Evolutionary conservation across 306 rosid species (phyloP).

Genomic region (Prunus salicina): DNA sequence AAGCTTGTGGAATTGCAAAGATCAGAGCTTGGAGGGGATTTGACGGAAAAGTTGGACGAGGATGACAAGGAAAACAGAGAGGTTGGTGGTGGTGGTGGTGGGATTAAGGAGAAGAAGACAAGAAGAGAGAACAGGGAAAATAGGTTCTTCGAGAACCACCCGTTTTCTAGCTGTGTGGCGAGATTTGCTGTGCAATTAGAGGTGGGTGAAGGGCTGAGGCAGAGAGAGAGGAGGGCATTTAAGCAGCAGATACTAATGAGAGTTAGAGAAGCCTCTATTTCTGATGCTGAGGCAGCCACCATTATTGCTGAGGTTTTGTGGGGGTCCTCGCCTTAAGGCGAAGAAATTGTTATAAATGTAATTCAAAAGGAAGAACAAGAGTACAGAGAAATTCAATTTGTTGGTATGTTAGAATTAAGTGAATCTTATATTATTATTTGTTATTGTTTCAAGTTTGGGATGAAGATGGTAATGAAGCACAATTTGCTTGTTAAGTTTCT

Average conservation of each 20-base stretch:
- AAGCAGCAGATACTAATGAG: constrained; percentile 59
- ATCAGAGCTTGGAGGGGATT: constrained; percentile 58
- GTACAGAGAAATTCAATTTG: not conserved
- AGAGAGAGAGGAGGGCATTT: constrained; percentile 77
- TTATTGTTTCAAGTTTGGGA: not conserved
- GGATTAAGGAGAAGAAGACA: too few relatives aligned
- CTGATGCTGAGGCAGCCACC: constrained; percentile 88
- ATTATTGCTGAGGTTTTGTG: constrained; percentile 81
- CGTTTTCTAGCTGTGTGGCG: constrained; percentile 78
- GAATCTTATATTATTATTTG: too few relatives aligned
- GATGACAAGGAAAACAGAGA: constrained; percentile 21
- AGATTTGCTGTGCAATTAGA: constrained; percentile 85
- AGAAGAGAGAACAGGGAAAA: constrained; percentile 3
- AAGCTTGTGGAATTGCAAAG: constrained; percentile 74
- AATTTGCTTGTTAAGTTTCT: too few relatives aligned
- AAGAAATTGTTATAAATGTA: too few relatives aligned
- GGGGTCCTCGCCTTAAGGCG: constrained; percentile 62
- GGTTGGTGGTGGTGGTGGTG: not conserved
- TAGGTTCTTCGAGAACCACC: constrained; percentile 44
- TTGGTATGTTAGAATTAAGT: not conserved
- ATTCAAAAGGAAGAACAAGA: not conserved
- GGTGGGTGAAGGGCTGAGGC: constrained; percentile 89
- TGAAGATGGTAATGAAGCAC: too few relatives aligned
- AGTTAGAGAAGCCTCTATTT: constrained; percentile 58
- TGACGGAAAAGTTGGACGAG: constrained; percentile 32